Evolutionary conservation across 352 stramenopile species (phyloP).

Genomic region (Phytopythium aichiense): DNA sequence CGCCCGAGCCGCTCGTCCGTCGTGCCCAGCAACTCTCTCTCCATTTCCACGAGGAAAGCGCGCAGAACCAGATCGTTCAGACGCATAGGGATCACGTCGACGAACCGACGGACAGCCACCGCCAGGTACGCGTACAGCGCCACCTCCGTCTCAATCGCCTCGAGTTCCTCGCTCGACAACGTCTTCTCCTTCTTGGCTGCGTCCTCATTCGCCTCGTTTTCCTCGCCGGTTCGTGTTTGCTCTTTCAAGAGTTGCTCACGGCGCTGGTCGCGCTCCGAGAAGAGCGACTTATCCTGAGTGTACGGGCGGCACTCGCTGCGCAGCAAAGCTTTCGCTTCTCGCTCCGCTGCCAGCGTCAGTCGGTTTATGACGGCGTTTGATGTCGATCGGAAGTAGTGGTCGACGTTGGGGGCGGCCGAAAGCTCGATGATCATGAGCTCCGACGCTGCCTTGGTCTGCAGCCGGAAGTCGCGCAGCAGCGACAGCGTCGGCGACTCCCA

Average conservation of each 20-base stretch:
- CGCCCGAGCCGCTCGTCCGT: slow-evolving; percentile 31
- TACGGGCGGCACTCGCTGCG: slow-evolving; percentile 27
- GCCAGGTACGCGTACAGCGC: slow-evolving; percentile 29
- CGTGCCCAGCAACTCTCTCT: slow-evolving; percentile 19
- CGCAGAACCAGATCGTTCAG: slow-evolving; percentile 28
- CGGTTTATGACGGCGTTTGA: slow-evolving; percentile 10
- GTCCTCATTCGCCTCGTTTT: background rate
- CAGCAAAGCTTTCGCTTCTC: slow-evolving; percentile 18
- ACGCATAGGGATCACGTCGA: slow-evolving; percentile 30
- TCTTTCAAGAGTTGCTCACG: slow-evolving; percentile 13
- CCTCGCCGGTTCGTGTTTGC: background rate
- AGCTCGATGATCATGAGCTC: slow-evolving; percentile 16
- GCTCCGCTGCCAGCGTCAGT: slow-evolving; percentile 11
- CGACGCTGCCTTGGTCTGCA: slow-evolving; percentile 24
- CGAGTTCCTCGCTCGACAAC: slow-evolving; percentile 17
- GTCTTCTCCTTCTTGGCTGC: slow-evolving; percentile 10
- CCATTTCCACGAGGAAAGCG: slow-evolving; percentile 25
- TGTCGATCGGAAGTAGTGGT: slow-evolving; percentile 18
- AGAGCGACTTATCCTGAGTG: slow-evolving; percentile 33
- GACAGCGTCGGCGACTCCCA: slow-evolving; percentile 26
- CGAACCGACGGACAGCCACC: slow-evolving; percentile 28
- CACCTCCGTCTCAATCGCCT: slow-evolving; percentile 30
- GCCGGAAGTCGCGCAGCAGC: slow-evolving; percentile 20
- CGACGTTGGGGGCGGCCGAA: slow-evolving; percentile 11
- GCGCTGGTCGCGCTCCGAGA: slow-evolving; percentile 17